Evolutionary conservation across 331 rosid genomes (phyloP).

Genomic region (Pyracantha coccinea): DNA sequence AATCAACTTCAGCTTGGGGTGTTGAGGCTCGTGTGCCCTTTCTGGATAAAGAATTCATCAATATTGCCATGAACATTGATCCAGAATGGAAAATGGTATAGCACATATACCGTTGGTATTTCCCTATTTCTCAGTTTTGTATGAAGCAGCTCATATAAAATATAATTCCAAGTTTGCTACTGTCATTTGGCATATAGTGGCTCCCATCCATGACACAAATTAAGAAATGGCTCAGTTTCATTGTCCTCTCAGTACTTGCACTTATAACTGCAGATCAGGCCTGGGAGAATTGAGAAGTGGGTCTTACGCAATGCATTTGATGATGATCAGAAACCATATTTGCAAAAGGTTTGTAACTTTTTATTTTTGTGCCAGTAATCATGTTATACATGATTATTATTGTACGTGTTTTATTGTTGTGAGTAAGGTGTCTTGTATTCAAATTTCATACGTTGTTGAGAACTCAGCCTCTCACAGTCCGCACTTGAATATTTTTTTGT

Average conservation of each 20-base stretch:
- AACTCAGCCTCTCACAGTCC: too few relatives aligned
- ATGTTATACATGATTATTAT: background rate
- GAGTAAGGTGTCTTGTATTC: too few relatives aligned
- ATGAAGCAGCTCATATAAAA: background rate
- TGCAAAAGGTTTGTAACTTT: conserved; percentile 67
- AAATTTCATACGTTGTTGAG: too few relatives aligned
- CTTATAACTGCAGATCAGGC: conserved; percentile 33
- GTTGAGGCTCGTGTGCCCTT: conserved; percentile 98
- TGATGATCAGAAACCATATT: conserved; percentile 72
- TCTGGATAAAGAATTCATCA: conserved; percentile 77
- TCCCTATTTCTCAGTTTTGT: conserved; percentile 7
- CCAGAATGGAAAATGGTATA: conserved; percentile 95
- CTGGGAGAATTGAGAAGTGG: conserved; percentile 89
- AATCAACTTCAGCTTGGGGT: conserved; percentile 98
- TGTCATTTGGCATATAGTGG: background rate
- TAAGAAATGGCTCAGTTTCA: background rate
- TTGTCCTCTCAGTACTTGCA: background rate
- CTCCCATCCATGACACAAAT: background rate
- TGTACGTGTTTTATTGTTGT: too few relatives aligned
- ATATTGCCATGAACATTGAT: conserved; percentile 69
- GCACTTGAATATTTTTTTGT: background rate
- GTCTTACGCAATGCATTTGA: conserved; percentile 91
- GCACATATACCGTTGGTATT: background rate
- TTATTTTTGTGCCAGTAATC: conserved; percentile 1
- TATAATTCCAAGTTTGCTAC: background rate